Conservation (phyloP, 2,329 filamentous ascomycete species). For the Ceratocystis diversiconidia region DNA sequence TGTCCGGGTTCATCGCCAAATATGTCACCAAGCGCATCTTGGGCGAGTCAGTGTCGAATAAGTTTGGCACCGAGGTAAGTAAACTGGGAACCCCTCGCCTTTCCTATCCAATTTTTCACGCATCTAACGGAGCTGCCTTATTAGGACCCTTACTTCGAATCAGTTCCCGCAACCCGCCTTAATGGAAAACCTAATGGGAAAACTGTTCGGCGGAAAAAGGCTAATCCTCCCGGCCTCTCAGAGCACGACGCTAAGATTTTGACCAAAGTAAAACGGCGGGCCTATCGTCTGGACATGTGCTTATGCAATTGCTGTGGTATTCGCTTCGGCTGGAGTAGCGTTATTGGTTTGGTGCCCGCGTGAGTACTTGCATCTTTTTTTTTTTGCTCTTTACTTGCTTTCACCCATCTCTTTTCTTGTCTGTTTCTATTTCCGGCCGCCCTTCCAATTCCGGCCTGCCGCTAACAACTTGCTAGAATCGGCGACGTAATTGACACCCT, state of each 20-base stretch:
- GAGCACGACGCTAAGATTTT: slow-evolving; percentile 68
- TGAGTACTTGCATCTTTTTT: slow-evolving; percentile 34
- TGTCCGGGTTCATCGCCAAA: slow-evolving; percentile 41
- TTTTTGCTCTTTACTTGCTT: not conserved
- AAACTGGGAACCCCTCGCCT: not conserved
- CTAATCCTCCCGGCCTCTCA: slow-evolving; percentile 68
- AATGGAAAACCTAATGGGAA: slow-evolving; percentile 53
- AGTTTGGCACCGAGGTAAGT: slow-evolving; percentile 42
- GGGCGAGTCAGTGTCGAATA: slow-evolving; percentile 41
- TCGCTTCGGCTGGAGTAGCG: slow-evolving; percentile 75
- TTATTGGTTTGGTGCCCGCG: slow-evolving; percentile 73
- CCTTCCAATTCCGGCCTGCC: not conserved
- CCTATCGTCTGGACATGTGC: slow-evolving; percentile 73
- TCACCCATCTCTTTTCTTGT: too few relatives aligned
- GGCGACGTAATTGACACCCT: slow-evolving; percentile 63
- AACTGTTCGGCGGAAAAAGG: slow-evolving; percentile 71
- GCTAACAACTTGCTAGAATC: slow-evolving; percentile 33
- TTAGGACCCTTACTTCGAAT: slow-evolving; percentile 83
- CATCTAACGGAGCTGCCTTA: not conserved
- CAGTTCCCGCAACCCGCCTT: slow-evolving; percentile 58
- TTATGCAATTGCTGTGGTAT: slow-evolving; percentile 72
- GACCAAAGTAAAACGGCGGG: slow-evolving; percentile 70
- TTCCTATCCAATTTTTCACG: too few relatives aligned
- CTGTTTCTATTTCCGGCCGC: too few relatives aligned
- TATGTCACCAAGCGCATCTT: slow-evolving; percentile 43